A percentile compares a stretch with the other conserved stretches of the same genome.
These are phyloP conservation scores for Lachnellula willkommii DNA, from an alignment of 2,329 filamentous ascomycete genomes.

Conservation along the genomic window DNA sequence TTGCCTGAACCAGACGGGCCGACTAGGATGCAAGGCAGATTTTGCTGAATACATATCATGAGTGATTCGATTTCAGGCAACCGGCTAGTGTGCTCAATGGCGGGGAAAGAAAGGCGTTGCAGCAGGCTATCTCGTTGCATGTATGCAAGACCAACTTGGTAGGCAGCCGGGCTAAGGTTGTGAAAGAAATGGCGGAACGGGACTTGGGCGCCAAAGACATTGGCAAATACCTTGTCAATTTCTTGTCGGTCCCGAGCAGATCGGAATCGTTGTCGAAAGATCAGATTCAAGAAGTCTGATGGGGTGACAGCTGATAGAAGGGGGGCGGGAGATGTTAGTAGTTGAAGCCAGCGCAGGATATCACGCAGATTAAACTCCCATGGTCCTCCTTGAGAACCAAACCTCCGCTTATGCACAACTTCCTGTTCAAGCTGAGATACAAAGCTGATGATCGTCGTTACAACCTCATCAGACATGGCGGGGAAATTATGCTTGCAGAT, in stretches of 20 bases:
- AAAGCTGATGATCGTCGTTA: conserved; percentile 68
- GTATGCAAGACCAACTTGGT: conserved; percentile 76
- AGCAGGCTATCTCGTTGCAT: conserved; percentile 54
- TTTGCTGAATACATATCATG: conserved; percentile 78
- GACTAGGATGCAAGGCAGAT: conserved; percentile 83
- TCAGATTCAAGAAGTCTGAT: conserved; percentile 71
- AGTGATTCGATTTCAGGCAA: conserved; percentile 77
- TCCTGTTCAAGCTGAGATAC: conserved; percentile 74
- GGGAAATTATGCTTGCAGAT: conserved; percentile 80
- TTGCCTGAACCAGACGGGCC: conserved; percentile 85
- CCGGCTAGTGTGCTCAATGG: conserved; percentile 47
- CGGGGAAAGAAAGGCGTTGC: conserved; percentile 48
- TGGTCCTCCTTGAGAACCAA: conserved; percentile 64
- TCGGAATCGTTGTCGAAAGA: conserved; percentile 86
- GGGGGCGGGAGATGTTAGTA: conserved; percentile 57
- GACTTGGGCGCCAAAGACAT: conserved; percentile 48
- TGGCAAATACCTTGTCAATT: conserved; percentile 60
- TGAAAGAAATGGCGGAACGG: conserved; percentile 61
- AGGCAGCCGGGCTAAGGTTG: conserved; percentile 56
- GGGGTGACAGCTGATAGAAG: conserved; percentile 56
- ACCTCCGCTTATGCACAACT: conserved; percentile 54
- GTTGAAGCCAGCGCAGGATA: conserved; percentile 77
- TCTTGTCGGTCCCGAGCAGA: conserved; percentile 60
- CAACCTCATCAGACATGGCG: conserved; percentile 49
- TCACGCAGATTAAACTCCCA: conserved; percentile 97